Conservation (phyloP, 768 basidiomycete genomes). For the Mycena amicta region DNA sequence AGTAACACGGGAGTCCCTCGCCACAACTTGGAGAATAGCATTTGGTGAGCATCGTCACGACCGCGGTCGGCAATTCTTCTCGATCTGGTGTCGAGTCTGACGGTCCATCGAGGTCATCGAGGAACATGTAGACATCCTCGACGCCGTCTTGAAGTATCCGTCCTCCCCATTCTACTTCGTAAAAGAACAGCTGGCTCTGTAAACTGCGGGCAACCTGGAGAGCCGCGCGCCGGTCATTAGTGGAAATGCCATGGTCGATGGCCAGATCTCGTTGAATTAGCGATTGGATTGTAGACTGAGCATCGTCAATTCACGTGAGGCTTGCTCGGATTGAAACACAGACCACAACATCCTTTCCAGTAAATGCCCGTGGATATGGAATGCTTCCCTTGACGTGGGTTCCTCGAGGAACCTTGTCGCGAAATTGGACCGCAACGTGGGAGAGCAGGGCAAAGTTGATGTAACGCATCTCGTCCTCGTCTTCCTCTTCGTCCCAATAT, state of each 20-base stretch:
- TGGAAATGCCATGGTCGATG: slow-evolving; percentile 71
- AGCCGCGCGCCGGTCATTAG: slow-evolving; percentile 80
- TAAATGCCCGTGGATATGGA: slow-evolving; percentile 87
- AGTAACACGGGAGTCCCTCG: slow-evolving; percentile 81
- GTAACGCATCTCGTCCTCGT: slow-evolving; percentile 74
- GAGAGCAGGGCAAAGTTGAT: slow-evolving; percentile 88
- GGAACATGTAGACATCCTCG: slow-evolving; percentile 92
- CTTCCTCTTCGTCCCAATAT: slow-evolving; percentile 64
- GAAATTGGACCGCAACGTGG: slow-evolving; percentile 85
- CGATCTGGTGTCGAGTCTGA: slow-evolving; percentile 62
- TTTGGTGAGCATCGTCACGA: slow-evolving; percentile 85
- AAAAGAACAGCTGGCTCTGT: slow-evolving; percentile 92
- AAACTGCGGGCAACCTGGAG: slow-evolving; percentile 87
- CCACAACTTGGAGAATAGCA: slow-evolving; percentile 90
- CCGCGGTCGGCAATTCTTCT: slow-evolving; percentile 81
- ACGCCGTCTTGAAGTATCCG: slow-evolving; percentile 82
- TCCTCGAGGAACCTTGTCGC: slow-evolving; percentile 86
- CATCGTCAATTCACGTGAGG: neutral
- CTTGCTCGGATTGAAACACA: slow-evolving; percentile 31
- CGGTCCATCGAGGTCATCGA: slow-evolving; percentile 75
- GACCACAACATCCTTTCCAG: slow-evolving; percentile 93
- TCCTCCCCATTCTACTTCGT: slow-evolving; percentile 95
- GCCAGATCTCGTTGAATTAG: slow-evolving; percentile 85
- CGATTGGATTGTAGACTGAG: slow-evolving; percentile 83
- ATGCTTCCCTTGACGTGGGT: slow-evolving; percentile 93